phyloP scores from a whole-genome alignment of 345 rosid species.

The Psidium guajava region DNA sequence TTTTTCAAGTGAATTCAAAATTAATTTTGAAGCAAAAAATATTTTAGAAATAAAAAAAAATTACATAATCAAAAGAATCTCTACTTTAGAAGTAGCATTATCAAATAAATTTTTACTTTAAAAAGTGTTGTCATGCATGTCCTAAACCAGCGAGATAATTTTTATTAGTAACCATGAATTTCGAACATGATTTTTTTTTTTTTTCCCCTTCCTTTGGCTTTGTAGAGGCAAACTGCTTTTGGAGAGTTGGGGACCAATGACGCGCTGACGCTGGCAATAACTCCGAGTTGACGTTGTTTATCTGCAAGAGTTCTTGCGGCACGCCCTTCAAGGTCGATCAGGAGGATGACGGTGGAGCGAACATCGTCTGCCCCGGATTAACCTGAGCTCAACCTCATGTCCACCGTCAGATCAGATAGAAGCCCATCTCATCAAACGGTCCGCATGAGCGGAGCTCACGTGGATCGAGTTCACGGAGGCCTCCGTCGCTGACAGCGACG shows the following conservation, averaged over 20 bases:
- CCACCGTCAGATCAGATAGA: neutral
- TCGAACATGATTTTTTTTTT: neutral
- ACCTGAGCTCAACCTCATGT: neutral
- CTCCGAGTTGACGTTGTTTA: neutral
- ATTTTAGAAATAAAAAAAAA: no score
- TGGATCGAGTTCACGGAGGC: neutral
- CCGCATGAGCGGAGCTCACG: neutral
- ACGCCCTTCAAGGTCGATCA: neutral
- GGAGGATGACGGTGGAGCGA: neutral
- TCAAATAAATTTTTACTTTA: no score
- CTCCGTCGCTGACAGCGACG: neutral
- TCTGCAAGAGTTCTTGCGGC: neutral
- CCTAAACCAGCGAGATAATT: neutral
- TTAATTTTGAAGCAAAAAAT: no score
- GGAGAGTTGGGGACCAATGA: neutral
- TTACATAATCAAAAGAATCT: no score
- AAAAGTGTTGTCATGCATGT: no score
- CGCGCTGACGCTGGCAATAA: neutral
- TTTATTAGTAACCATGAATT: fast-evolving
- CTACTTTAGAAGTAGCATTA: no score
- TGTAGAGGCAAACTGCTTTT: neutral
- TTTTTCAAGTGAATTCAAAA: no score
- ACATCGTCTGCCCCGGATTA: neutral
- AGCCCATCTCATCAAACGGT: neutral
- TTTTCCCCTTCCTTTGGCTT: neutral